A percentile compares a stretch with the other conserved stretches of the same genome.
Conservation (phyloP, 495 filamentous ascomycete genomes). For the Mytilinidion resinicola region DNA sequence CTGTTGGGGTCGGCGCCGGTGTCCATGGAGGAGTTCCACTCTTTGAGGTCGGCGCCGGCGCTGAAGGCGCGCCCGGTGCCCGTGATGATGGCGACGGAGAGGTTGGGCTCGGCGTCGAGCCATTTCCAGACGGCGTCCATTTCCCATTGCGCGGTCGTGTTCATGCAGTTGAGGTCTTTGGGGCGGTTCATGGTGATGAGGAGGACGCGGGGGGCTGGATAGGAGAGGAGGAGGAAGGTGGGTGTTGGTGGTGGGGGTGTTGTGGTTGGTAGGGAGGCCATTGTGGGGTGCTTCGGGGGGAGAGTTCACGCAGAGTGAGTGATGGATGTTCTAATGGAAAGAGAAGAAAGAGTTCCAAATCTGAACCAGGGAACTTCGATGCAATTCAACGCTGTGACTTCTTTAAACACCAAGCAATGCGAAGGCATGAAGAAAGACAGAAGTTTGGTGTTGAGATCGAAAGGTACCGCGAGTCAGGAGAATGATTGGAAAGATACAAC, state of each 20-base stretch:
- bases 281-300: neutral
- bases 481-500: too few species aligned
- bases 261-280: conserved; percentile 5
- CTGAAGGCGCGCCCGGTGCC: conserved; percentile 23
- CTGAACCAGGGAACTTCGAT: too few species aligned
- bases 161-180: conserved; percentile 13
- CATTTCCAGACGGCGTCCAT: conserved; percentile 18
- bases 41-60: conserved; percentile 25
- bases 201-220: conserved; percentile 15
- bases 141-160: conserved; percentile 15
- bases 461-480: too few species aligned
- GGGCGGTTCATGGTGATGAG: conserved; percentile 10
- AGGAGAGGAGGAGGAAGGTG: conserved; percentile 20
- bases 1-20: conserved; percentile 5
- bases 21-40: conserved; percentile 17
- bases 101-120: conserved; percentile 11
- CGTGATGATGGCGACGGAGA: conserved; percentile 20
- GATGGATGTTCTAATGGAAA: too few species aligned
- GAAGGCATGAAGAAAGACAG: too few species aligned
- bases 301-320: too few species aligned
- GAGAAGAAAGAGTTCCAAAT: too few species aligned
- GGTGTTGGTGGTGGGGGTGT: conserved; percentile 19
- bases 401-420: too few species aligned
- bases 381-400: too few species aligned
- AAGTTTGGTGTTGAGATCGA: too few species aligned